Conservation (phyloP, 139 green algal species). For the Nannochloris sp. region DNA sequence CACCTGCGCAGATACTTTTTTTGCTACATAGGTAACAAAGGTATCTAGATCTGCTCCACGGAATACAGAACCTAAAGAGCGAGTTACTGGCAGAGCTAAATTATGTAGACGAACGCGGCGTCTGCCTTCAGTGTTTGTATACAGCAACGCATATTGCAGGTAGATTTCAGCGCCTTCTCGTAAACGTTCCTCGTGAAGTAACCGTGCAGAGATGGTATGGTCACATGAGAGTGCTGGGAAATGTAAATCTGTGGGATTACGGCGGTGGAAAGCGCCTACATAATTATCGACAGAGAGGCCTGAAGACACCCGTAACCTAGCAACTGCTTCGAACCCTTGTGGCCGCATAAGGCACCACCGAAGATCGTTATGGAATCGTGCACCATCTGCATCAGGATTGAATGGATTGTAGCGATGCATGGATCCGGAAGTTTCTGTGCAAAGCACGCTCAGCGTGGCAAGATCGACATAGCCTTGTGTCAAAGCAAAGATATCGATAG, state of each 20-base stretch:
- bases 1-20: constrained; percentile 16
- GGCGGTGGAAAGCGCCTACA: constrained; percentile 41
- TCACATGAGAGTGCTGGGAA: constrained; percentile 76
- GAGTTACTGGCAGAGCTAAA: constrained; percentile 62
- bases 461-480: constrained; percentile 60
- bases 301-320: constrained; percentile 59
- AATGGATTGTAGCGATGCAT: constrained; percentile 77
- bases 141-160: constrained; percentile 80
- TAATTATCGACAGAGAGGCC: constrained; percentile 74
- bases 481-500: constrained; percentile 69
- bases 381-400: constrained; percentile 47
- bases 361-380: constrained; percentile 79
- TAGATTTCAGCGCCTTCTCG: constrained; percentile 37
- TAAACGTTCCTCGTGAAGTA: constrained; percentile 45
- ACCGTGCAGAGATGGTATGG: constrained; percentile 49
- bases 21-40: constrained; percentile 42
- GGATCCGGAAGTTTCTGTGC: constrained; percentile 52
- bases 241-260: constrained; percentile 63
- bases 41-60: constrained; percentile 77
- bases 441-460: constrained; percentile 53
- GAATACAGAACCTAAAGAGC: constrained; percentile 59
- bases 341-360: constrained; percentile 67
- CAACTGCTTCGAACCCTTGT: constrained; percentile 78
- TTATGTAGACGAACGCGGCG: constrained; percentile 60
- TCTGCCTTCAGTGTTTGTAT: constrained; percentile 56